phyloP scores from a whole-genome alignment of 805 yeast species.

The Candida qinlingensis region DNA sequence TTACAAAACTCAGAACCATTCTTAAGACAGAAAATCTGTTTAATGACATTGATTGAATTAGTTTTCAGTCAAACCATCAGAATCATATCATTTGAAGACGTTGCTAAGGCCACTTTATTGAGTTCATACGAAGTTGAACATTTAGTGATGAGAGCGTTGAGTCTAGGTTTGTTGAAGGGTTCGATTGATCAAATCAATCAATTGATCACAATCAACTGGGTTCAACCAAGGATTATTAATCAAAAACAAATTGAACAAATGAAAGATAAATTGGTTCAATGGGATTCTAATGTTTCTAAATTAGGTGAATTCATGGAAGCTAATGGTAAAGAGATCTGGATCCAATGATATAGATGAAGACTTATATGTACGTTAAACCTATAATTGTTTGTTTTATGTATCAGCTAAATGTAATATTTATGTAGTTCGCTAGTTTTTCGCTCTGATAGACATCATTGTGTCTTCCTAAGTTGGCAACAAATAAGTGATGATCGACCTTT shows the following conservation, averaged over 20 bases:
- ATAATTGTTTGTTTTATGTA: too few species aligned
- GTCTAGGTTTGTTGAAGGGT: slow-evolving; percentile 82
- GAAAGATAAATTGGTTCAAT: slow-evolving; percentile 63
- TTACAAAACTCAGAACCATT: slow-evolving; percentile 57
- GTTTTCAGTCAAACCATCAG: slow-evolving; percentile 78
- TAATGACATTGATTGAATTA: slow-evolving; percentile 86
- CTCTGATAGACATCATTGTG: slow-evolving; percentile 62
- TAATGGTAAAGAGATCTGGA: slow-evolving; percentile 64
- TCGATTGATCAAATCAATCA: slow-evolving; percentile 81
- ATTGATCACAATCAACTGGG: slow-evolving; percentile 82
- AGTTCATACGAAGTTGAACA: slow-evolving; percentile 71
- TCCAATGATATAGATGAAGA: slow-evolving; percentile 22
- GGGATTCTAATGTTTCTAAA: slow-evolving; percentile 72
- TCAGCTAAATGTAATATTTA: slow-evolving; percentile 14
- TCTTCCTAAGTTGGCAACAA: slow-evolving; percentile 42
- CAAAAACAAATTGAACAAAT: slow-evolving; percentile 71
- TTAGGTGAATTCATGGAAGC: slow-evolving; percentile 57
- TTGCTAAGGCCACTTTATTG: slow-evolving; percentile 65
- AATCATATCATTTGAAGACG: slow-evolving; percentile 65
- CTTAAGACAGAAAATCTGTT: slow-evolving; percentile 83
- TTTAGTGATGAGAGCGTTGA: slow-evolving; percentile 84
- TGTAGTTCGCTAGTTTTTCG: slow-evolving; percentile 32
- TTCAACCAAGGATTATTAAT: slow-evolving; percentile 92
- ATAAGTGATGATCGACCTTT: slow-evolving; percentile 16
- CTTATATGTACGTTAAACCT: too few species aligned